Conservation (phyloP, 306 rosid species). For the peach (Prunus persica) region Prunus_persica_NCBIv2 NC_034013.1:12839001-12839500, state of each 20-base stretch:
- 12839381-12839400: neutral
- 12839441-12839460: neutral
- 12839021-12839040: slow-evolving; percentile 24
- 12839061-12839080: slow-evolving; percentile 34
- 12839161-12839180: neutral
- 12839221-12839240: slow-evolving; percentile 35
- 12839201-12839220: neutral
- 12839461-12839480: neutral
- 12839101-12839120: slow-evolving; percentile 43
- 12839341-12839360: slow-evolving; percentile 38
- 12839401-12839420: neutral
- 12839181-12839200: neutral
- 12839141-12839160: neutral
- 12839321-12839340: slow-evolving; percentile 7
- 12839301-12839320: slow-evolving; percentile 32
- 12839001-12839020: slow-evolving; percentile 7
- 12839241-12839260: slow-evolving; percentile 34
- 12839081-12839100: slow-evolving; percentile 52
- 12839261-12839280: neutral
- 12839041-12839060: slow-evolving; percentile 47
- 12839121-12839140: slow-evolving; percentile 27
- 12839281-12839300: slow-evolving; percentile 20
- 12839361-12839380: slow-evolving; percentile 22
- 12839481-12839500: slow-evolving; percentile 10
- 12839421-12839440: neutral